Evolutionary conservation across 1,284 basidiomycete species (phyloP).

Genomic region (Microbotryomycetes sp.): DNA sequence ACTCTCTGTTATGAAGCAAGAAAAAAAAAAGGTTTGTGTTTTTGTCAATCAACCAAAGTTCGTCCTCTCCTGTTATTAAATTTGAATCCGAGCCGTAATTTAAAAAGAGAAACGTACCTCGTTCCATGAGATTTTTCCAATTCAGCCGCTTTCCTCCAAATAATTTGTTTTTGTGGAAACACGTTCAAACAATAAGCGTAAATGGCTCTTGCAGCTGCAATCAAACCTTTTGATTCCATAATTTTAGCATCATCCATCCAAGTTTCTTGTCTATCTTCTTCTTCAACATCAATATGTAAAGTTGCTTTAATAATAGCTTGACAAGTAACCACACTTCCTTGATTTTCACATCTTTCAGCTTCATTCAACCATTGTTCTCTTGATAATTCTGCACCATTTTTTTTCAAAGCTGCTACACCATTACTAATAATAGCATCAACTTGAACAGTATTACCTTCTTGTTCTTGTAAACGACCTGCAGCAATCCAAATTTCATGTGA

Average conservation of each 20-base stretch:
- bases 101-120: conserved; percentile 47
- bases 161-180: conserved; percentile 72
- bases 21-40: too few relatives aligned
- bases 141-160: conserved; percentile 87
- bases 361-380: conserved; percentile 95
- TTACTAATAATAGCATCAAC: conserved; percentile 84
- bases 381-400: conserved; percentile 79
- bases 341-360: conserved; percentile 82
- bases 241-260: conserved; percentile 89
- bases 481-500: conserved; percentile 99
- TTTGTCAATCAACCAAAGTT: too few relatives aligned
- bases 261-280: conserved; percentile 80
- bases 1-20: conserved; percentile 51
- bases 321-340: conserved; percentile 77
- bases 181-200: conserved; percentile 82
- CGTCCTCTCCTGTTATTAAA: neutral
- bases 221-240: conserved; percentile 64
- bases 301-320: conserved; percentile 95
- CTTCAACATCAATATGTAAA: conserved; percentile 87
- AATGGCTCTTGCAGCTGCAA: conserved; percentile 78
- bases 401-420: conserved; percentile 69
- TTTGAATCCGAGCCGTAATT: conserved; percentile 2
- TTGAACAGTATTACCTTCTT: conserved; percentile 60
- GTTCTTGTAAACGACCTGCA: conserved; percentile 82
- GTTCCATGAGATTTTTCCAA: conserved; percentile 86